Base-by-base conservation (phyloP, 1,284 basidiomycete genomes). In the Boletus smithii region DNA sequence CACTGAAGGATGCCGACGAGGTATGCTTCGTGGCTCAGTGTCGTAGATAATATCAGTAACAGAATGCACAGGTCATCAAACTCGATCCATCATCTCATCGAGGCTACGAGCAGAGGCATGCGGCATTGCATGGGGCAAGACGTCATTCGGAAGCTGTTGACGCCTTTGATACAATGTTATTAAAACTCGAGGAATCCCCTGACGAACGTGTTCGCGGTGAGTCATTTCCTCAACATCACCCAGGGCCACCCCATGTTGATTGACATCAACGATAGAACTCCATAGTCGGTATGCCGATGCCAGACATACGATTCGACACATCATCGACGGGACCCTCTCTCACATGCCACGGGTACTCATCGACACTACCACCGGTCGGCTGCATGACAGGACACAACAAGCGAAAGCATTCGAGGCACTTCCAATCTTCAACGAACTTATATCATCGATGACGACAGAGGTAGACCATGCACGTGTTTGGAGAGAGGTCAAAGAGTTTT, bases 331-430 rank as follows among this genome's bases (percentile, higher is more conserved):
- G 9, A 30, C 17, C 4, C 16, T 41, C 6, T 23, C 23, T 13
- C 3, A 24, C 3, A 32, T 48, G 24, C 50, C 50, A 2, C 44
- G 37, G 1, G 13, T 51, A 22, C 35, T 36, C 7, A 36, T 50
- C 1, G 31, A 46, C 35, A 38, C 47, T 2, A 5, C 26, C 4
- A 26, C 48, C 3, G 48, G 48, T 5, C 30, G n/a, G 8, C 30
- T 31, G 14, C n/a, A 16, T 14, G 14, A 31, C n/a, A 31, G n/a
- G 30, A 8, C n/a, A 8, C 30, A 16, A 13, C 30, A 16, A 31
- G 14, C 30, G 3, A 7, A 16, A 31, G 30, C 14, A 16, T 31
- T 31, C 30, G 30, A 31, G 11, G 8, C 30, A n/a, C 14, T n/a
- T 16, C 30, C 30, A n/a, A 14, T 31, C n/a, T 31, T 31, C 30